Conservation (phyloP, 805 yeast species). For the Clavispora asparagi region DNA sequence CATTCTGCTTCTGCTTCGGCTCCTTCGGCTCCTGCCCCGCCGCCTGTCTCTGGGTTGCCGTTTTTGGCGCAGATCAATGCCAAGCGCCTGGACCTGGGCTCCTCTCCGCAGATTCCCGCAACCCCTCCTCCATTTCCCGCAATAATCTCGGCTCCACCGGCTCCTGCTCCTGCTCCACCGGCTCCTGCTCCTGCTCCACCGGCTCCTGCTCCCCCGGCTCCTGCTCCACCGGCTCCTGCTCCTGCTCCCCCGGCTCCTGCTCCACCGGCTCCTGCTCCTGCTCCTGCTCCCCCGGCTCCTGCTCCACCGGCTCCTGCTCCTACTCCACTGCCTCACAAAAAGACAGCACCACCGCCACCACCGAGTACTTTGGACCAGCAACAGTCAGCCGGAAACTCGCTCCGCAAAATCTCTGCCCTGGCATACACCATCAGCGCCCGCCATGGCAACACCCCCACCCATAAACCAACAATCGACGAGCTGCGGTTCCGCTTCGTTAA, state of each 20-base stretch:
- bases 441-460: conserved; percentile 13
- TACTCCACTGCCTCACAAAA: conserved; percentile 9
- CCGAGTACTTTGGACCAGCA: conserved; percentile 30
- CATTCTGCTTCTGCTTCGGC: conserved; percentile 10
- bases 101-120: too few relatives aligned
- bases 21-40: conserved; percentile 10
- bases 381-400: conserved; percentile 44
- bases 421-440: conserved; percentile 56
- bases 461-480: conserved; percentile 57
- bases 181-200: conserved; percentile 19
- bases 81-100: not conserved
- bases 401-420: conserved; percentile 60
- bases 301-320: conserved; percentile 3
- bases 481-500: conserved; percentile 64
- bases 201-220: conserved; percentile 1
- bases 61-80: conserved; percentile 6
- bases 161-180: conserved; percentile 1
- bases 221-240: conserved; percentile 16
- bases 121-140: too few relatives aligned
- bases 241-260: conserved; percentile 14
- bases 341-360: conserved; percentile 27
- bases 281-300: conserved; percentile 17
- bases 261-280: conserved; percentile 1
- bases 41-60: conserved; percentile 5
- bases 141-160: too few relatives aligned